Conservation (phyloP, 108 stramenopile genomes). For the Cyclostephanos tholiformis region DNA sequence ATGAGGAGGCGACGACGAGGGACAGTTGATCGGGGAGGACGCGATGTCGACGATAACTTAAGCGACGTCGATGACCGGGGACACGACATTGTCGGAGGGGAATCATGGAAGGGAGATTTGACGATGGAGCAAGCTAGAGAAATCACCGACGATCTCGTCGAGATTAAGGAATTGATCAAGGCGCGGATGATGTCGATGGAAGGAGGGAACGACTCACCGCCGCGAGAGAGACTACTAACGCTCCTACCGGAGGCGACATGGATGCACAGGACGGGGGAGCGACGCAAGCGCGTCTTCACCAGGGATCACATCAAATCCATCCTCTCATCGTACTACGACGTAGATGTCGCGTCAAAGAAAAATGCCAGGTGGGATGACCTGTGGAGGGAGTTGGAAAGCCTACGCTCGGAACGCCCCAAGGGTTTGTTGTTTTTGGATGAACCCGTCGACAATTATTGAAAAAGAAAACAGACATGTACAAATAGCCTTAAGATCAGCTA, state of each 20-base stretch:
- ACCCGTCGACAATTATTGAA: neutral
- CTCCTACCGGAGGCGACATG: conserved; percentile 16
- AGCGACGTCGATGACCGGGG: neutral
- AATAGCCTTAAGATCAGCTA: neutral
- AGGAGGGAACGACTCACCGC: neutral
- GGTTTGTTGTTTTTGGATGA: neutral
- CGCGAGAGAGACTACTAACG: neutral
- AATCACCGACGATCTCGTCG: neutral
- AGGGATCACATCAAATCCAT: conserved; percentile 16
- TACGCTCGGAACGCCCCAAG: neutral
- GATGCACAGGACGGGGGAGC: conserved; percentile 17
- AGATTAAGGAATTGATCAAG: conserved; percentile 15
- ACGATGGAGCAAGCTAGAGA: neutral
- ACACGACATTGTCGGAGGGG: neutral
- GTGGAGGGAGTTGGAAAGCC: conserved; percentile 16
- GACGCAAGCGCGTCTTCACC: conserved; percentile 15
- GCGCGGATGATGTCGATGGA: neutral
- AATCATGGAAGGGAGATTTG: neutral
- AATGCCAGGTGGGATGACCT: conserved; percentile 5
- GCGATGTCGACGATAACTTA: neutral
- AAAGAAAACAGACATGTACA: neutral
- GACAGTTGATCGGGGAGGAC: neutral
- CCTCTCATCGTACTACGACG: conserved; percentile 8
- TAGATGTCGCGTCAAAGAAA: conserved; percentile 9
- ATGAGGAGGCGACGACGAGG: conserved; percentile 46